These are phyloP conservation scores for Pythium myriotylum DNA, from an alignment of 352 stramenopile species.

Conservation along the genomic window DNA sequence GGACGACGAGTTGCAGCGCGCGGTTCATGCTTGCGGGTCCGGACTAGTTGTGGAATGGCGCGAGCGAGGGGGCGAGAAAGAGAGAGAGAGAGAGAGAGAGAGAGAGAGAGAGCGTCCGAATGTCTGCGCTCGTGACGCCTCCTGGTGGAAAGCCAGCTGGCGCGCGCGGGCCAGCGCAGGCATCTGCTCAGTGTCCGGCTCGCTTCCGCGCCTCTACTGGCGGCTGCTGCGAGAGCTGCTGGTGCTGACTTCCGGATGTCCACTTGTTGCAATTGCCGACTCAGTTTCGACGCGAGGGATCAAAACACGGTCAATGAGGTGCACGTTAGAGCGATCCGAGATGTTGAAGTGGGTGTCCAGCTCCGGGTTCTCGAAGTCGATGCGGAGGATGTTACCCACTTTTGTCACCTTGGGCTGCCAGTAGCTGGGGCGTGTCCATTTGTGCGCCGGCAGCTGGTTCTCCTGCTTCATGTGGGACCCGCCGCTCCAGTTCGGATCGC, in stretches of 20 bases:
- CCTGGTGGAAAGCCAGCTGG: slow-evolving; percentile 11
- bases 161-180: no score
- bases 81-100: neutral
- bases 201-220: slow-evolving; percentile 11
- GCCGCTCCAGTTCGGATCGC: slow-evolving; percentile 79
- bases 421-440: slow-evolving; percentile 77
- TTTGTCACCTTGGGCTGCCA: slow-evolving; percentile 83
- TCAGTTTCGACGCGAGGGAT: slow-evolving; percentile 7
- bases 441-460: slow-evolving; percentile 63
- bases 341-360: slow-evolving; percentile 77
- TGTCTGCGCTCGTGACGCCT: slow-evolving; percentile 6
- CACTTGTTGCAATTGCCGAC: slow-evolving; percentile 1
- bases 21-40: slow-evolving; percentile 26
- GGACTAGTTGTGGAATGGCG: slow-evolving; percentile 21
- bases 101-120: slow-evolving; percentile 8
- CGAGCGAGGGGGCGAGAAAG: neutral
- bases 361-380: slow-evolving; percentile 85
- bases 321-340: slow-evolving; percentile 77
- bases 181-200: slow-evolving; percentile 4
- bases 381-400: slow-evolving; percentile 80
- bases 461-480: slow-evolving; percentile 56
- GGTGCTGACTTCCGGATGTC: slow-evolving; percentile 6
- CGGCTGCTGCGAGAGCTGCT: neutral
- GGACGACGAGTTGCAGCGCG: slow-evolving; percentile 29
- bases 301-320: slow-evolving; percentile 75